These are phyloP conservation scores for Periglandula ipomoeae DNA, from an alignment of 2,329 filamentous ascomycete genomes.

Conservation along the genomic window DNA sequence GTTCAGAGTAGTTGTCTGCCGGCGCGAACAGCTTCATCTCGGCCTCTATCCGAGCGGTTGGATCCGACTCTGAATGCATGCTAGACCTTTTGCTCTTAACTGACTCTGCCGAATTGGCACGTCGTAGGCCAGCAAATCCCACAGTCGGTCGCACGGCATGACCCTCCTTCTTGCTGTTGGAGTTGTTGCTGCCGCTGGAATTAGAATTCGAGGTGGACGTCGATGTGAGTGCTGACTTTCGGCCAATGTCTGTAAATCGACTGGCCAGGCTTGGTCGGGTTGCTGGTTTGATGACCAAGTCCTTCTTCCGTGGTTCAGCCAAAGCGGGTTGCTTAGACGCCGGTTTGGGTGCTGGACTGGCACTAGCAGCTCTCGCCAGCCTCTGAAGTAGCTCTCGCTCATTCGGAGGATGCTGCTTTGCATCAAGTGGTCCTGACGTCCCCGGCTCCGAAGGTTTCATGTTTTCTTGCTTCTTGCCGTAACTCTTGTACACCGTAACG, in stretches of 20 bases:
- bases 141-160: slow-evolving; percentile 30
- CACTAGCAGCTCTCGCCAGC: slow-evolving; percentile 38
- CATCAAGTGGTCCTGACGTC: not conserved
- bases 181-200: not conserved
- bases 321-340: slow-evolving; percentile 14
- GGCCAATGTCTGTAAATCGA: slow-evolving; percentile 12
- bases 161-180: slow-evolving; percentile 14
- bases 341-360: slow-evolving; percentile 28
- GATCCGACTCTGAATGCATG: slow-evolving; percentile 42
- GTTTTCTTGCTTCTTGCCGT: slow-evolving; percentile 8
- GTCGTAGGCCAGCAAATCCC: slow-evolving; percentile 36
- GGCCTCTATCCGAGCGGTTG: slow-evolving; percentile 45
- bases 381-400: slow-evolving; percentile 41
- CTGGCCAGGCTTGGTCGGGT: slow-evolving; percentile 11
- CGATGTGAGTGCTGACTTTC: slow-evolving; percentile 5
- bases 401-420: not conserved
- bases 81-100: slow-evolving; percentile 39
- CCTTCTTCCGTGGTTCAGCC: not conserved
- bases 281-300: not conserved
- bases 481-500: slow-evolving; percentile 29
- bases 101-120: slow-evolving; percentile 36
- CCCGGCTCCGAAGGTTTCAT: not conserved
- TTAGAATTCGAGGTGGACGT: not conserved
- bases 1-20: slow-evolving; percentile 45
- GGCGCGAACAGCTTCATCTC: slow-evolving; percentile 49